Percentiles rank a stretch among this genome's conserved stretches.
Conservation (phyloP, 2,329 filamentous ascomycete genomes). For the Epichloe bromicola region DNA sequence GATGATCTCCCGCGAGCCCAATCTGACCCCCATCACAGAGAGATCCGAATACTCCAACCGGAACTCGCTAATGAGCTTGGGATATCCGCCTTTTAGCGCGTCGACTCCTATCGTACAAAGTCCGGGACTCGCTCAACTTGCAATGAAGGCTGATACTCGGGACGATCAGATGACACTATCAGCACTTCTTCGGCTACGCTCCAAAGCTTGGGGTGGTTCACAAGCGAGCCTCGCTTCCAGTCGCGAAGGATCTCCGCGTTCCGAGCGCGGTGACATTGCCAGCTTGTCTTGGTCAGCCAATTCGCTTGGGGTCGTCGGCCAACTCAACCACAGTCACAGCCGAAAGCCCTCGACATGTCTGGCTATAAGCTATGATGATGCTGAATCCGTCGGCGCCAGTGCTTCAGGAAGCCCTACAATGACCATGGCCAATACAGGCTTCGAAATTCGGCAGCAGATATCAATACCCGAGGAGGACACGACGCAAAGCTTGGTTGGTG, state of each 20-base stretch:
- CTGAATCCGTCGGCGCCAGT: conserved; percentile 34
- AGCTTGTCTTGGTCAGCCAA: conserved; percentile 4
- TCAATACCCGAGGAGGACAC: neutral
- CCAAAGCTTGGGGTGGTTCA: conserved; percentile 69
- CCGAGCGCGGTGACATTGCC: conserved; percentile 33
- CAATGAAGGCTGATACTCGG: conserved; percentile 43
- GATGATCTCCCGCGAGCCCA: conserved; percentile 69
- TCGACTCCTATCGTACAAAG: conserved; percentile 41
- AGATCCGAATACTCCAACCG: conserved; percentile 91
- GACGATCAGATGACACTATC: conserved; percentile 63
- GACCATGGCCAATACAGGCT: conserved; percentile 25
- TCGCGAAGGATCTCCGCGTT: conserved; percentile 36
- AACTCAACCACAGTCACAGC: conserved; percentile 17
- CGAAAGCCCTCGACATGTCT: conserved; percentile 39
- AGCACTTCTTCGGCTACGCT: conserved; percentile 58
- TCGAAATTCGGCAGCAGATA: neutral
- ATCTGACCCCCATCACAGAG: conserved; percentile 91
- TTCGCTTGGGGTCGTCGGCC: conserved; percentile 1
- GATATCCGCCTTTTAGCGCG: conserved; percentile 26
- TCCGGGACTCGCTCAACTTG: conserved; percentile 66
- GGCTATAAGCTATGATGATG: conserved; percentile 31
- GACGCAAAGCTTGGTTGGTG: neutral
- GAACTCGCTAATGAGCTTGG: conserved; percentile 73
- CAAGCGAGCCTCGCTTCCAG: conserved; percentile 55
- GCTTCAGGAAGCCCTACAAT: conserved; percentile 37